Percentiles rank a stretch among this genome's conserved stretches.
Conservation (phyloP, 352 stramenopile species). For the Pythium diclinum region DNA sequence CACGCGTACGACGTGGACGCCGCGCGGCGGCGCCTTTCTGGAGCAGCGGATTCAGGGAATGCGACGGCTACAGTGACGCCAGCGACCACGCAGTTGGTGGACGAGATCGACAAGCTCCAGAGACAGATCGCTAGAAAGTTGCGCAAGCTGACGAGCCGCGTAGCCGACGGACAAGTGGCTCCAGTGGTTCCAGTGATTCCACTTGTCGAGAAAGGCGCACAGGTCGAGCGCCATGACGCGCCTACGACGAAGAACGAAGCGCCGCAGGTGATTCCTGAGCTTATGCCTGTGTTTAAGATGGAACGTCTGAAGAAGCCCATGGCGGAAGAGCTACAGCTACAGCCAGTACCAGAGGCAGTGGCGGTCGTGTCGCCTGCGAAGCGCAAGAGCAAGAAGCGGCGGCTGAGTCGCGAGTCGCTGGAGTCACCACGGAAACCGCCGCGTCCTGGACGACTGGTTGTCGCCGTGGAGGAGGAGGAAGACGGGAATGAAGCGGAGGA, state of each 20-base stretch:
- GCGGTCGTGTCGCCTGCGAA: background rate
- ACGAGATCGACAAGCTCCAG: slow-evolving; percentile 12
- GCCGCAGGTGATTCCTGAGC: no score
- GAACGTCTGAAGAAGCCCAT: background rate
- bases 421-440: slow-evolving; percentile 20
- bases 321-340: background rate
- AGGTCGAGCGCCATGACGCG: background rate
- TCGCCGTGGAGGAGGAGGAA: background rate
- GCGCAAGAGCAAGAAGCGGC: background rate
- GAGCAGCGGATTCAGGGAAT: no score
- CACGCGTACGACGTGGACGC: slow-evolving; percentile 19
- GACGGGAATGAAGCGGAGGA: background rate
- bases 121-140: background rate
- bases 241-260: background rate
- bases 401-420: slow-evolving; percentile 6
- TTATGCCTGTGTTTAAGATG: background rate
- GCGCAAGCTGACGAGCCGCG: background rate
- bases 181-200: no score
- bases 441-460: slow-evolving; percentile 9
- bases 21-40: background rate
- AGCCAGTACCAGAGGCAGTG: background rate
- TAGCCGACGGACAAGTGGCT: background rate
- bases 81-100: background rate
- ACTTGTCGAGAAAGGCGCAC: background rate
- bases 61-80: background rate